These are phyloP conservation scores for Metschnikowia lochheadii DNA, from an alignment of 805 yeast genomes.

Conservation along the genomic window DNA sequence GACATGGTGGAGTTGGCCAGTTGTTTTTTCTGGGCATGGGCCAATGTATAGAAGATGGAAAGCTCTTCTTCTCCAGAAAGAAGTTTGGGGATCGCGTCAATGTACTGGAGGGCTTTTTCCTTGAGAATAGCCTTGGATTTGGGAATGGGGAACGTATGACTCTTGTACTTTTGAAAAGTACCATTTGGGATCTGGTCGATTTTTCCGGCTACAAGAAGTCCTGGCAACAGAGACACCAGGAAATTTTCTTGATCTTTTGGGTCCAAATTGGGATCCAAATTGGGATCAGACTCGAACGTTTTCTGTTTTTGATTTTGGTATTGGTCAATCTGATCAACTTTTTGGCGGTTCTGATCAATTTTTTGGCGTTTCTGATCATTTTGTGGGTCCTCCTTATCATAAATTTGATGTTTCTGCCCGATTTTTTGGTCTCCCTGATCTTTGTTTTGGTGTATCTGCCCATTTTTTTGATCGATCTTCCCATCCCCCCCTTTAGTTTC, in stretches of 20 bases:
- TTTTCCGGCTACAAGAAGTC: conserved; percentile 4
- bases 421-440: too few species aligned
- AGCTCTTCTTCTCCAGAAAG: conserved; percentile 38
- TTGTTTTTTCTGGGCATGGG: conserved; percentile 35
- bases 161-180: conserved; percentile 14
- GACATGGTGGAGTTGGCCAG: conserved; percentile 46
- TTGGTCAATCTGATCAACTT: too few species aligned
- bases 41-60: conserved; percentile 50
- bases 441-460: too few species aligned
- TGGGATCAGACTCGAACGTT: neutral
- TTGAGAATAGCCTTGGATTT: conserved; percentile 30
- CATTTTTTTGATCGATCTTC: too few species aligned
- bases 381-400: too few species aligned
- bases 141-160: conserved; percentile 18
- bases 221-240: conserved; percentile 5
- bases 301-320: neutral
- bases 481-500: too few species aligned
- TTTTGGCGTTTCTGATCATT: too few species aligned
- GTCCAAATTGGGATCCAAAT: neutral
- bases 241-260: too few species aligned
- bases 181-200: conserved; percentile 6
- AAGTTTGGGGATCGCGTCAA: conserved; percentile 33
- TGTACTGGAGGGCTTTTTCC: conserved; percentile 22
- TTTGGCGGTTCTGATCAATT: too few species aligned
- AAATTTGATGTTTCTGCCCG: too few species aligned